Conservation (phyloP, 208 protist species). For the Wallacemonas collosoma region DNA sequence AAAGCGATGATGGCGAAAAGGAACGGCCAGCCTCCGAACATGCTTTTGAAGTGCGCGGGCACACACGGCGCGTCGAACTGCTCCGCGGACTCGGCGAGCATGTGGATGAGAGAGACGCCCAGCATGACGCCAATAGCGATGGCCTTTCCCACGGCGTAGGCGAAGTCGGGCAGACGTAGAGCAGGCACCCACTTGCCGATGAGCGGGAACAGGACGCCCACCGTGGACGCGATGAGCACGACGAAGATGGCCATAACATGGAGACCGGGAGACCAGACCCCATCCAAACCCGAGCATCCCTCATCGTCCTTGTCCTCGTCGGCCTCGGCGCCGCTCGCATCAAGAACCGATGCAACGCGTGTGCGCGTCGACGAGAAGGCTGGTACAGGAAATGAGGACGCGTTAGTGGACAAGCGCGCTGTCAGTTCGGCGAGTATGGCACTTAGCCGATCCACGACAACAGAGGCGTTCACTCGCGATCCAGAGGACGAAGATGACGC, state of each 20-base stretch:
- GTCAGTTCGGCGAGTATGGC: background rate
- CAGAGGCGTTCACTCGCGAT: background rate
- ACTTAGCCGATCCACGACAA: background rate
- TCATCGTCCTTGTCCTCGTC: slow-evolving; percentile 5
- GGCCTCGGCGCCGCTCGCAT: background rate
- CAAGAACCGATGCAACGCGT: background rate
- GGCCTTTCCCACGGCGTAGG: slow-evolving; percentile 55
- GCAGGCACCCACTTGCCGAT: slow-evolving; percentile 37
- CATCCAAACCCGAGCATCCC: slow-evolving; percentile 29
- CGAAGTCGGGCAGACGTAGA: slow-evolving; percentile 38
- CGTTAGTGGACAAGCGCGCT: background rate
- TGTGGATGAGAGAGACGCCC: slow-evolving; percentile 56
- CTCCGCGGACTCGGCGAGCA: slow-evolving; percentile 38
- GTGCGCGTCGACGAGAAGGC: background rate
- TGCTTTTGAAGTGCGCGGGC: slow-evolving; percentile 10
- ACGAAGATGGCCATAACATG: slow-evolving; percentile 59
- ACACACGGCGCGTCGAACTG: slow-evolving; percentile 32
- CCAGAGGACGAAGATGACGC: background rate
- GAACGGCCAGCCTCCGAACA: slow-evolving; percentile 28
- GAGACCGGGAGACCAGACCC: slow-evolving; percentile 29
- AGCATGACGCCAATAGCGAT: slow-evolving; percentile 61
- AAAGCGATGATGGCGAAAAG: slow-evolving; percentile 35
- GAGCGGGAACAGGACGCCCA: slow-evolving; percentile 51
- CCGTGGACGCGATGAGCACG: slow-evolving; percentile 40
- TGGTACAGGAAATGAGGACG: background rate